phyloP scores from a whole-genome alignment of 179 eudicot genomes.

The Patellifolia procumbens region DNA sequence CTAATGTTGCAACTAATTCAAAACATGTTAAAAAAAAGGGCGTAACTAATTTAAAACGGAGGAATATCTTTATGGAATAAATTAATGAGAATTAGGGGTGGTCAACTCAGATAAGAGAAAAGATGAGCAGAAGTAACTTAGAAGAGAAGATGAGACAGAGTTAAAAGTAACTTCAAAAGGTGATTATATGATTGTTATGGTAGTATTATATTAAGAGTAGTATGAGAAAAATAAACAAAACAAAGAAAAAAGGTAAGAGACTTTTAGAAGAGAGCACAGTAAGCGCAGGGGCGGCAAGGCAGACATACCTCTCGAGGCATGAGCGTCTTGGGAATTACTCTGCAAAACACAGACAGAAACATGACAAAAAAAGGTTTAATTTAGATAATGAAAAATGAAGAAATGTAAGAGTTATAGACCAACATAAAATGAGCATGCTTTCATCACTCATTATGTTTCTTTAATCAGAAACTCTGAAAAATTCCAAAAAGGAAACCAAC shows the following conservation, averaged over 20 bases:
- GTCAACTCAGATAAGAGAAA: no score
- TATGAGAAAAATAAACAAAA: background rate
- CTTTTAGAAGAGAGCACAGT: constrained; percentile 34
- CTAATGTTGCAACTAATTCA: no score
- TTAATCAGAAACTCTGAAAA: background rate
- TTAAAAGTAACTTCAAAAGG: constrained; percentile 10
- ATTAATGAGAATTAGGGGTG: no score
- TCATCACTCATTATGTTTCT: constrained; percentile 12
- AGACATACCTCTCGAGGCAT: constrained; percentile 98
- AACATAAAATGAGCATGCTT: background rate
- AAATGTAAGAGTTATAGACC: no score
- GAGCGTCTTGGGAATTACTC: constrained; percentile 97
- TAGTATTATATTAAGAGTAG: background rate
- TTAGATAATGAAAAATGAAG: constrained; percentile 4
- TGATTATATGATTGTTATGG: constrained; percentile 19
- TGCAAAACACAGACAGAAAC: constrained; percentile 55
- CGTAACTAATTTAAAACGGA: no score
- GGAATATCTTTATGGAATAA: no score
- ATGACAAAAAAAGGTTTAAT: constrained; percentile 58
- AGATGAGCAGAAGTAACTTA: constrained; percentile 11
- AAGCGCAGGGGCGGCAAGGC: background rate
- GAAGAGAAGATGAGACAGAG: background rate
- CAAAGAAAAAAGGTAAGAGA: constrained; percentile 44
- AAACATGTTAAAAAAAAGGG: no score
- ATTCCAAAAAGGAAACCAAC: background rate